Evolutionary conservation across 495 filamentous ascomycete species (phyloP).

Genomic region (Neurospora sp.): DNA sequence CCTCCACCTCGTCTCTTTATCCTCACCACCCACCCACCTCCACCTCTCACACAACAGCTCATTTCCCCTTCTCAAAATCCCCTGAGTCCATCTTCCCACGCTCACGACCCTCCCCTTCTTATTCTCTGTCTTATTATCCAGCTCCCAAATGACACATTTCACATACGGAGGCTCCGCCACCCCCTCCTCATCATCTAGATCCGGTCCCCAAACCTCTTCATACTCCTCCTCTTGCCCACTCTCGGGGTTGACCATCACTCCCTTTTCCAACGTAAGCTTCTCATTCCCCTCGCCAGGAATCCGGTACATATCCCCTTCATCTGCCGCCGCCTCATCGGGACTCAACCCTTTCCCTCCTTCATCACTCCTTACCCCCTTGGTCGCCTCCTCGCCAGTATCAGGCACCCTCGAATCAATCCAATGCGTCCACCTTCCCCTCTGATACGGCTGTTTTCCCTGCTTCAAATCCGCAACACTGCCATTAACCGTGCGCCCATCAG

Average conservation of each 20-base stretch:
- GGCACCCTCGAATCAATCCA: constrained; percentile 39
- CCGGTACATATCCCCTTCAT: constrained; percentile 43
- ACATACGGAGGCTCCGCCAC: constrained; percentile 21
- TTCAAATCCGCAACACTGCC: neutral
- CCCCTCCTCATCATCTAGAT: constrained; percentile 40
- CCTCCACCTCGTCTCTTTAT: constrained; percentile 6
- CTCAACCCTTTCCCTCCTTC: neutral
- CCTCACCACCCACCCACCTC: constrained; percentile 11
- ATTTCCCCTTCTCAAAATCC: constrained; percentile 7
- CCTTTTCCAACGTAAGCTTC: constrained; percentile 36
- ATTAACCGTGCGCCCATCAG: neutral
- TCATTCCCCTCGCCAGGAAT: constrained; percentile 21
- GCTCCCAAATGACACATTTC: constrained; percentile 33
- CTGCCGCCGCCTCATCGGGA: constrained; percentile 20
- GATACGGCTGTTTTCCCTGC: neutral
- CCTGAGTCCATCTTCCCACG: constrained; percentile 35
- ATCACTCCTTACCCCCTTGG: no score
- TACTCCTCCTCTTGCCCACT: constrained; percentile 35
- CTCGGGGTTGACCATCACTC: constrained; percentile 37
- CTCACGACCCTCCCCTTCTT: constrained; percentile 22
- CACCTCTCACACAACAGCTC: constrained; percentile 4
- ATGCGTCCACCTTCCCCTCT: constrained; percentile 33
- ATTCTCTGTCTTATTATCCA: constrained; percentile 17
- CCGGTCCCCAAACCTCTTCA: constrained; percentile 46
- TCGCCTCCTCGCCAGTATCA: neutral